phyloP scores from a whole-genome alignment of 2,329 filamentous ascomycete genomes.

The Neodidymelliopsis sp. region DNA sequence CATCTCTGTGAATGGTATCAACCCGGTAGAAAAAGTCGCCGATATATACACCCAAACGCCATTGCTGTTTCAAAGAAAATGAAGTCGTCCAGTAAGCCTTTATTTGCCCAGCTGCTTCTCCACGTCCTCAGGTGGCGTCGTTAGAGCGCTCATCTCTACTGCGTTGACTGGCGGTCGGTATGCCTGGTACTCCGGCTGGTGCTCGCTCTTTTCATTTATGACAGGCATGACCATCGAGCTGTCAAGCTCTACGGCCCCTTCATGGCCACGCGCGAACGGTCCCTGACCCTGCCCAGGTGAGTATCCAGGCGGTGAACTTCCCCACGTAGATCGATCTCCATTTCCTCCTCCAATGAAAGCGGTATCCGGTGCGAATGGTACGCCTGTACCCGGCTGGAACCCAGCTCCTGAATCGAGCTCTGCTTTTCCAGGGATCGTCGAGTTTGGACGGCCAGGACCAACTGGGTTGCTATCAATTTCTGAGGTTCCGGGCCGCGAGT shows the following conservation, averaged over 20 bases:
- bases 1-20: conserved; percentile 10
- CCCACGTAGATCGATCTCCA: conserved; percentile 33
- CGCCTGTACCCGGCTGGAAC: conserved; percentile 33
- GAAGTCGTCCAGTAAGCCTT: background rate
- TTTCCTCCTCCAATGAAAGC: conserved; percentile 45
- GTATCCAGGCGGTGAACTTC: conserved; percentile 40
- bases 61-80: conserved; percentile 3
- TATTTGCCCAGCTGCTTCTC: conserved; percentile 27
- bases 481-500: conserved; percentile 26
- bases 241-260: conserved; percentile 24
- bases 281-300: conserved; percentile 29
- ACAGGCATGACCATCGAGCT: conserved; percentile 27
- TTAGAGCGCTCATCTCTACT: conserved; percentile 27
- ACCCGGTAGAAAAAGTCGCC: background rate
- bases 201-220: conserved; percentile 22
- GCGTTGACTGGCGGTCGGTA: conserved; percentile 34
- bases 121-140: conserved; percentile 32
- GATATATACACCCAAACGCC: conserved; percentile 1
- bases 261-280: conserved; percentile 17
- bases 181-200: conserved; percentile 30
- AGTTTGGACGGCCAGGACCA: conserved; percentile 38
- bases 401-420: conserved; percentile 40
- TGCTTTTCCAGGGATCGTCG: conserved; percentile 37
- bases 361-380: conserved; percentile 37
- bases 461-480: conserved; percentile 42